phyloP scores from a whole-genome alignment of 345 rosid genomes.

The Citrus mangshanensis region DNA sequence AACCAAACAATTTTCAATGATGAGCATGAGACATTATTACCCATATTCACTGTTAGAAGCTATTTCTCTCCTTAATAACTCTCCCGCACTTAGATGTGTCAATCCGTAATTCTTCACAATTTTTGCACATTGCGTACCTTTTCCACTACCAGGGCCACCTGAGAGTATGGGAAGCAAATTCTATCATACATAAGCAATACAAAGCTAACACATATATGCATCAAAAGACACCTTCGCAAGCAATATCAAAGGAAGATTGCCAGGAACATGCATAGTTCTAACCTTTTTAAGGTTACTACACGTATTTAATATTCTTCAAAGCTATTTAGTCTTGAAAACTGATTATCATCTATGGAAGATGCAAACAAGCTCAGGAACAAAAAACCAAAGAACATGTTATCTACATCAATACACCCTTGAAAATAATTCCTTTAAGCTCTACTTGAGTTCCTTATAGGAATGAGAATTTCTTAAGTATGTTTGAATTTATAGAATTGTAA shows the following conservation, averaged over 20 bases:
- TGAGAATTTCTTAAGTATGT: not conserved
- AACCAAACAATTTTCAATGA: not conserved
- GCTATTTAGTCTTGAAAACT: not conserved
- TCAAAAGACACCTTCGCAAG: not conserved
- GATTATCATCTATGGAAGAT: not conserved
- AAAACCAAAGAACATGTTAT: not conserved
- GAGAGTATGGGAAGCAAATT: not conserved
- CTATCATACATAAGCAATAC: not conserved
- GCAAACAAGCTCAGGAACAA: not conserved
- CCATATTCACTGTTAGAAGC: constrained; percentile 59
- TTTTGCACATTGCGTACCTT: constrained; percentile 79
- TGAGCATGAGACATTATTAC: constrained; percentile 28
- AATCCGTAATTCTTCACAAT: constrained; percentile 68
- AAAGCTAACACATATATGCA: not conserved
- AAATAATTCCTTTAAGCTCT: not conserved
- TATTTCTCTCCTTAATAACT: constrained; percentile 64
- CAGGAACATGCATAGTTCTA: not conserved
- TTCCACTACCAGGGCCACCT: constrained; percentile 92
- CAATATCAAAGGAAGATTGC: not conserved
- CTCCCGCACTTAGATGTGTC: constrained; percentile 78
- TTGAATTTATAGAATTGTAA: not conserved
- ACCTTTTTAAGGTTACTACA: not conserved
- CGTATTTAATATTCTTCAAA: not conserved
- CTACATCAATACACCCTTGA: not conserved
- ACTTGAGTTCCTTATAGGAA: not conserved